Evolutionary conservation across 2,329 filamentous ascomycete genomes (phyloP).

Genomic region (Rhinocladiella similis): DNA sequence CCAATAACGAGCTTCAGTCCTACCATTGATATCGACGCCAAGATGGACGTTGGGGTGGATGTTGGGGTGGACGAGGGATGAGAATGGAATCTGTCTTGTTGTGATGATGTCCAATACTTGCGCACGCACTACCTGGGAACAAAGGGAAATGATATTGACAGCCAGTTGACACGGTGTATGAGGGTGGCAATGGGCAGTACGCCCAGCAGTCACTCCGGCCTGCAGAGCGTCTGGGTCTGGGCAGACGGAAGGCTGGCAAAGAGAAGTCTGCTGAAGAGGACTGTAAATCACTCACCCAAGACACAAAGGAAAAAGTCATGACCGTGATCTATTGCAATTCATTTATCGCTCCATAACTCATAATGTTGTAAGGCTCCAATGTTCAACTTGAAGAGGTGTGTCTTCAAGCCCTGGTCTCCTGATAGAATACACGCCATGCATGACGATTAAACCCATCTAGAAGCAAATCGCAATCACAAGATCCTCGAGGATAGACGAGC

Average conservation of each 20-base stretch:
- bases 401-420: conserved; percentile 2
- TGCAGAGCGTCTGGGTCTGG: neutral
- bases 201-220: no score
- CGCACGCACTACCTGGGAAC: neutral
- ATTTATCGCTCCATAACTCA: conserved; percentile 19
- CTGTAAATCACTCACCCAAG: neutral
- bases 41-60: neutral
- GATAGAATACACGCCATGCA: neutral
- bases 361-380: conserved; percentile 11
- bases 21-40: conserved; percentile 7
- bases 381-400: neutral
- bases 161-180: no score
- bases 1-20: conserved; percentile 15
- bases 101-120: no score
- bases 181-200: no score
- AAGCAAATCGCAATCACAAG: neutral
- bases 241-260: neutral
- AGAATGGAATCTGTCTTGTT: no score
- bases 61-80: neutral
- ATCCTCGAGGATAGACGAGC: neutral
- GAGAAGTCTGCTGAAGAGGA: neutral
- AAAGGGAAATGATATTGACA: neutral
- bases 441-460: neutral
- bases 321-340: conserved; percentile 18
- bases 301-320: neutral